These are phyloP conservation scores for Fraxinus angustifolia DNA, from an alignment of 305 asterid genomes.

Conservation along the genomic window DNA sequence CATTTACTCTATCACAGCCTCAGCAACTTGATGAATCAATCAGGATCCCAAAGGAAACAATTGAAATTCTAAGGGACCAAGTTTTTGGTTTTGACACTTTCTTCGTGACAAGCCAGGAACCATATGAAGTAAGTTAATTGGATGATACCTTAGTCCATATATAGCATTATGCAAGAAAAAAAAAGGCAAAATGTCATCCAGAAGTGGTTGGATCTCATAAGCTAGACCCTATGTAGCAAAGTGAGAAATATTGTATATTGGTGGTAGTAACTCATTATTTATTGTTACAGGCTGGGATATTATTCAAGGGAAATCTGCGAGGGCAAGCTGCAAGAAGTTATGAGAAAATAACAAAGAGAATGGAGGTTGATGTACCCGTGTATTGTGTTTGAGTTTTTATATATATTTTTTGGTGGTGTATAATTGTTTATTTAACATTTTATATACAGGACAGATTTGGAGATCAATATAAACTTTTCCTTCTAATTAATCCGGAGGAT, in stretches of 20 bases:
- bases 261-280: slow-evolving; percentile 15
- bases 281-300: slow-evolving; percentile 73
- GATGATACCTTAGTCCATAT: slow-evolving; percentile 5
- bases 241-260: slow-evolving; percentile 5
- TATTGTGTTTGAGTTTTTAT: slow-evolving; percentile 19
- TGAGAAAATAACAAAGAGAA: slow-evolving; percentile 70
- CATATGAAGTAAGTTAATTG: slow-evolving; percentile 77
- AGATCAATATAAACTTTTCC: slow-evolving; percentile 75
- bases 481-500: slow-evolving; percentile 87
- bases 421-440: slow-evolving; percentile 18
- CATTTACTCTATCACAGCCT: slow-evolving; percentile 39
- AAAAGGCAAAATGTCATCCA: not conserved
- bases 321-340: slow-evolving; percentile 82
- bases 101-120: slow-evolving; percentile 96
- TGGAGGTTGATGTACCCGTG: slow-evolving; percentile 60
- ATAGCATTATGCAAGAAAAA: not conserved
- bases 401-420: not conserved
- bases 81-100: slow-evolving; percentile 93
- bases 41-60: slow-evolving; percentile 80
- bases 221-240: not conserved
- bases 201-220: not conserved
- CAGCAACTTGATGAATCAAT: slow-evolving; percentile 70
- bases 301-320: slow-evolving; percentile 91
- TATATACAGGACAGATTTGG: slow-evolving; percentile 80
- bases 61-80: slow-evolving; percentile 82